Evolutionary conservation across 73 alveolate species (phyloP).

Genomic region (Paramecium primaurelia): DNA sequence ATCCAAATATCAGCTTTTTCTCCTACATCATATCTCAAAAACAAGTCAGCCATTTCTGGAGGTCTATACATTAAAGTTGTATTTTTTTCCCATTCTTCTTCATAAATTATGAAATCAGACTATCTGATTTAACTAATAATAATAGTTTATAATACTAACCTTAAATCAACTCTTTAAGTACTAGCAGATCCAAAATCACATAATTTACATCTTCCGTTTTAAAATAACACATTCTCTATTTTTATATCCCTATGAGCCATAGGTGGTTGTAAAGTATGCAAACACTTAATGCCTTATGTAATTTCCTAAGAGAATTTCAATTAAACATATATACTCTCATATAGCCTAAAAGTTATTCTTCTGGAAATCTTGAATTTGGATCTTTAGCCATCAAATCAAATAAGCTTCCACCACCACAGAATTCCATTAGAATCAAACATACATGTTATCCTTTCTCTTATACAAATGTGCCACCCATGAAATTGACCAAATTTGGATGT

Average conservation of each 20-base stretch:
- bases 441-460: neutral
- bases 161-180: slow-evolving; percentile 67
- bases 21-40: slow-evolving; percentile 70
- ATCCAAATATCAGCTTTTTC: slow-evolving; percentile 95
- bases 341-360: neutral
- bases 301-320: neutral
- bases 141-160: neutral
- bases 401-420: slow-evolving; percentile 50
- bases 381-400: slow-evolving; percentile 45
- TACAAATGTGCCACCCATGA: slow-evolving; percentile 32
- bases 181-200: slow-evolving; percentile 97
- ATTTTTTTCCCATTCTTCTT: slow-evolving; percentile 86
- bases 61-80: slow-evolving; percentile 97
- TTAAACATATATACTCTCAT: neutral
- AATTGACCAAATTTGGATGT: slow-evolving; percentile 34
- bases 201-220: slow-evolving; percentile 85
- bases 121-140: neutral
- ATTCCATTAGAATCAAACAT: slow-evolving; percentile 33
- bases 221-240: slow-evolving; percentile 86
- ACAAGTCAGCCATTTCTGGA: slow-evolving; percentile 96
- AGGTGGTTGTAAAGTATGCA: slow-evolving; percentile 40
- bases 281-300: slow-evolving; percentile 35
- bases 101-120: slow-evolving; percentile 71
- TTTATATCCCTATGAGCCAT: slow-evolving; percentile 85
- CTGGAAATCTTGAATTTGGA: slow-evolving; percentile 15